Conservation (phyloP, 768 basidiomycete species). For the Trichaptum fuscoviolaceum region DNA sequence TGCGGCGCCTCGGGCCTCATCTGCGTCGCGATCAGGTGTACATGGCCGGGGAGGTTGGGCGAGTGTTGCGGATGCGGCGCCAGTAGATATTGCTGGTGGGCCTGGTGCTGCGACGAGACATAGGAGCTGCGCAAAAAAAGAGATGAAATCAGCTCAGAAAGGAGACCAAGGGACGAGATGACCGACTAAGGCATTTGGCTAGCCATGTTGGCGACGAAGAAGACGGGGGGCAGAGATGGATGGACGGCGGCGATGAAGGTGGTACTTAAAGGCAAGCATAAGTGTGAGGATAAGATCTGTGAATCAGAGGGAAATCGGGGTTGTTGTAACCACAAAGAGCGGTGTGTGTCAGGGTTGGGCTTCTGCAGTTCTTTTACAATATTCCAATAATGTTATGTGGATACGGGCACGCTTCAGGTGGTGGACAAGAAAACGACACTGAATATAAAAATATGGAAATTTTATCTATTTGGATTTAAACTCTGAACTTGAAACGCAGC, state of each 20-base stretch:
- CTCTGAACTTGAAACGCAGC: neutral
- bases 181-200: neutral
- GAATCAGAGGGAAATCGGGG: neutral
- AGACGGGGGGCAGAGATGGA: conserved; percentile 3
- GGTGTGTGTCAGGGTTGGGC: neutral
- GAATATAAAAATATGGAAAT: neutral
- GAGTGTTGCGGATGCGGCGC: conserved; percentile 11
- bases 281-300: neutral
- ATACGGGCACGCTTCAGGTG: neutral
- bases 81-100: conserved; percentile 6
- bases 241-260: conserved; percentile 1
- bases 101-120: conserved; percentile 9
- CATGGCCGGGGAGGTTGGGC: conserved; percentile 27
- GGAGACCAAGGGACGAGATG: neutral
- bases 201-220: conserved; percentile 4
- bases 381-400: neutral
- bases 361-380: neutral
- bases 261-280: neutral
- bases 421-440: neutral
- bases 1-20: conserved; percentile 46
- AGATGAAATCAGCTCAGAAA: conserved; percentile 1
- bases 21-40: conserved; percentile 44
- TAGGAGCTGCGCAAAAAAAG: neutral
- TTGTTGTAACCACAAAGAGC: neutral
- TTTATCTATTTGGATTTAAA: neutral